phyloP scores from a whole-genome alignment of 352 stramenopile species.

The Phytopythium vexans region DNA sequence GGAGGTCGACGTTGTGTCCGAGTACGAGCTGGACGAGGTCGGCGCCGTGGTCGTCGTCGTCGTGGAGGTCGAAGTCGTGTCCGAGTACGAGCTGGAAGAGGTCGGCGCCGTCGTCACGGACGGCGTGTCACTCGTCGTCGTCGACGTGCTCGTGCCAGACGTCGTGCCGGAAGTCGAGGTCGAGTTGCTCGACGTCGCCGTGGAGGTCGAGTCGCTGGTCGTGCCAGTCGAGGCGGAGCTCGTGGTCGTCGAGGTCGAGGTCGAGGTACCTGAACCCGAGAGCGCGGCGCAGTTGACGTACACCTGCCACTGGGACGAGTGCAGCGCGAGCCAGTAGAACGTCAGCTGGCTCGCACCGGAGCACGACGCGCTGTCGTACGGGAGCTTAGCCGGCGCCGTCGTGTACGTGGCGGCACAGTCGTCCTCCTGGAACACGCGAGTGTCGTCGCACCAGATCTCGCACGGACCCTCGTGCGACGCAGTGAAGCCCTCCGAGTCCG shows the following conservation, averaged over 20 bases:
- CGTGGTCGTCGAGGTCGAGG: constrained; percentile 10
- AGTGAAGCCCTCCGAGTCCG: constrained; percentile 31
- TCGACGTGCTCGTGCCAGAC: constrained; percentile 6
- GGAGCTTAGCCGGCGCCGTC: constrained; percentile 25
- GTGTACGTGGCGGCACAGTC: constrained; percentile 37
- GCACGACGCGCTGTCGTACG: constrained; percentile 41
- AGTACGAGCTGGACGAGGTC: too few species aligned
- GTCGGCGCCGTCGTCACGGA: constrained; percentile 6
- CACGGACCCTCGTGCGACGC: constrained; percentile 36
- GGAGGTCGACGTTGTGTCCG: constrained; percentile 6
- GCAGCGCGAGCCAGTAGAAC: constrained; percentile 44
- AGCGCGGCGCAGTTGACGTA: constrained; percentile 45
- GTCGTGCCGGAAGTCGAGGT: constrained; percentile 1
- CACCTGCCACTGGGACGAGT: constrained; percentile 40
- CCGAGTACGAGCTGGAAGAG: too few species aligned
- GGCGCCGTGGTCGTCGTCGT: constrained; percentile 8
- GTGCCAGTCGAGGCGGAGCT: constrained; percentile 7
- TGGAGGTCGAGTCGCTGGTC: constrained; percentile 1
- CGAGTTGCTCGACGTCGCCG: neutral
- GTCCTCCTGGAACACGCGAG: constrained; percentile 30
- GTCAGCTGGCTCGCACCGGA: constrained; percentile 21
- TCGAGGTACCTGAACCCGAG: constrained; percentile 13
- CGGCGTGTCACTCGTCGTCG: constrained; percentile 5
- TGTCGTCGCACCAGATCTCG: constrained; percentile 43
- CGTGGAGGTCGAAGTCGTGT: constrained; percentile 8